phyloP scores from a whole-genome alignment of 306 rosid genomes.

The Vicia villosa region DNA sequence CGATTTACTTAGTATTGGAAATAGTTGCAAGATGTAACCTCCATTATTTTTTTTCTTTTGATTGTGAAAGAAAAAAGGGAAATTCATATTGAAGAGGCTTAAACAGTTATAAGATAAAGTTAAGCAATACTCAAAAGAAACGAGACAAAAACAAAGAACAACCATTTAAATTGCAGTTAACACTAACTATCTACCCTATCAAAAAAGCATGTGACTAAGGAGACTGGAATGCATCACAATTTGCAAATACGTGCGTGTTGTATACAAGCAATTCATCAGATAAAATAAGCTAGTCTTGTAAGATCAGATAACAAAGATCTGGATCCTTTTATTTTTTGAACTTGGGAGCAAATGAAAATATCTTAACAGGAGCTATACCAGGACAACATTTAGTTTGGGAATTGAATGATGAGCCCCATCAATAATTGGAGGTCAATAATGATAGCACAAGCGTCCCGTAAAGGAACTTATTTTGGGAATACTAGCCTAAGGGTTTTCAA shows the following conservation, averaged over 20 bases:
- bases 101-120: background rate
- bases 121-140: constrained; percentile 17
- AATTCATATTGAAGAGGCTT: constrained; percentile 1
- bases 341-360: background rate
- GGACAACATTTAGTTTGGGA: background rate
- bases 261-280: background rate
- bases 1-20: background rate
- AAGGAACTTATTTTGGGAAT: background rate
- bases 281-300: background rate
- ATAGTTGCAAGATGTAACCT: background rate
- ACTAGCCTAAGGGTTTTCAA: background rate
- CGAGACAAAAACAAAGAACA: constrained; percentile 8
- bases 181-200: background rate
- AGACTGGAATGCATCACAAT: background rate
- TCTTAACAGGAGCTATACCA: background rate
- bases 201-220: background rate
- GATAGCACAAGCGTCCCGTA: background rate
- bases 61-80: background rate
- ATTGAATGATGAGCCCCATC: background rate
- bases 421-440: background rate
- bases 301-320: background rate
- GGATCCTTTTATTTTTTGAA: background rate
- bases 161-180: background rate
- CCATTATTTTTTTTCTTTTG: background rate
- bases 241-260: background rate